Base-by-base conservation (phyloP, 306 rosid species). In the Herpetospermum pedunculosum region DNA sequence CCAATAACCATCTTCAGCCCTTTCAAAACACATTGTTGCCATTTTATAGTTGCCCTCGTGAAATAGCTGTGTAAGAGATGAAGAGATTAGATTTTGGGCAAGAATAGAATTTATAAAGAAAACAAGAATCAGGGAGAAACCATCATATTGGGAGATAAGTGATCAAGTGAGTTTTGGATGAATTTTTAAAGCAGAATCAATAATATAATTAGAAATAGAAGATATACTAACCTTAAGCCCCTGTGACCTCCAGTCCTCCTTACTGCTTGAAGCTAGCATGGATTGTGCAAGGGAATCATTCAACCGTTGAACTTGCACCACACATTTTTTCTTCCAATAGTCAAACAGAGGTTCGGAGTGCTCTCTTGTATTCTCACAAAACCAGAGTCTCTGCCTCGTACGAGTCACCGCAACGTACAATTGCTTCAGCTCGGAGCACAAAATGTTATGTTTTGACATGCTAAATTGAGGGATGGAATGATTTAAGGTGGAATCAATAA, bases 11-110 rank as follows among this genome's bases (percentile, higher is more conserved):
- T 92, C 97, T 55, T 80, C 81, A 25, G 92, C 97, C 81, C 84
- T 87, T 78, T 87, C 90, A 81, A 92, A 92, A 70, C 96, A 92
- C 83, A 83, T 83, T 49, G 91, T 89, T 26, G 96, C 96, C 88
- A 81, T 85, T 83, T 83, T 88, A 41, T 74, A 91, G 67, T 91
- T 91, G 30, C 79, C 81, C 80, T 87, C 91, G 29, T 82, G 47
- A 75, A 78, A 89, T 8, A 92, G 78, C 97, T 87, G 85, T 78
- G 69, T 11, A 38, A 74, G 38, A 23, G 67, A 69, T 30, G 5
- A 59, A n/a, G 40, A 9, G 9, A 47, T 14, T 23, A 44, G 50
- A 6, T 5, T 60, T 37, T 30, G 8, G 28, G 53, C 3, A 57
- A 58, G 77, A 29, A 30, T 21, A 76, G 4, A 50, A 37, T n/a